phyloP scores from a whole-genome alignment of 352 stramenopile genomes.

The Globisporangium radiosum region DNA sequence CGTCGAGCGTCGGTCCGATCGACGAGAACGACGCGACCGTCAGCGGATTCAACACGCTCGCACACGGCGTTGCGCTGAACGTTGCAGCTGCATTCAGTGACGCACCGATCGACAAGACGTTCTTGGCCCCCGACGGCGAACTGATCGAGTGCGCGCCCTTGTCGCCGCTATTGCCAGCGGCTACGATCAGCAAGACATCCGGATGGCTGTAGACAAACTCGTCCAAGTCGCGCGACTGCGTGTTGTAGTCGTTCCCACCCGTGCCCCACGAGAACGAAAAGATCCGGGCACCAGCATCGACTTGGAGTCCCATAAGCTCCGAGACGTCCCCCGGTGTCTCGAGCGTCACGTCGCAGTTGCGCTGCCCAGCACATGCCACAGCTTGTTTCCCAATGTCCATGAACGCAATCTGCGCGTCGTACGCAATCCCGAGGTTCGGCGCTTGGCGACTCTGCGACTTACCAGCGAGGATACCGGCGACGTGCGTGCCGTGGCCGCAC shows the following conservation, averaged over 20 bases:
- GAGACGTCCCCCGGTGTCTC: constrained; percentile 60
- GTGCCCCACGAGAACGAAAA: constrained; percentile 86
- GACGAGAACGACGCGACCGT: constrained; percentile 84
- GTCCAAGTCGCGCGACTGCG: constrained; percentile 75
- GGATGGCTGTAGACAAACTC: constrained; percentile 83
- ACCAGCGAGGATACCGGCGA: constrained; percentile 73
- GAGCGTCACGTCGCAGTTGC: constrained; percentile 53
- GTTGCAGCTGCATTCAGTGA: constrained; percentile 61
- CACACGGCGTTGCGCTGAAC: constrained; percentile 38
- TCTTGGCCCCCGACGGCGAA: constrained; percentile 78
- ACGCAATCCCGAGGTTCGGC: constrained; percentile 62
- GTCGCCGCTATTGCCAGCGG: constrained; percentile 87
- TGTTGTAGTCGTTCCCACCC: constrained; percentile 69
- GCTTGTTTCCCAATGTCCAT: constrained; percentile 82
- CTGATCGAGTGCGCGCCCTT: constrained; percentile 63
- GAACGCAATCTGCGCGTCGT: constrained; percentile 76
- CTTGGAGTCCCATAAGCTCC: constrained; percentile 56
- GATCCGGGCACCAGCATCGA: constrained; percentile 63
- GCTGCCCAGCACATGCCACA: constrained; percentile 27
- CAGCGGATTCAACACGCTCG: constrained; percentile 56
- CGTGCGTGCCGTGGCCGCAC: constrained; percentile 86
- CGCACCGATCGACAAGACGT: constrained; percentile 77
- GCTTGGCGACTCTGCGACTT: constrained; percentile 35
- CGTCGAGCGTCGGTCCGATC: constrained; percentile 72
- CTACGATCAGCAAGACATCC: constrained; percentile 80